Evolutionary conservation across 306 rosid genomes (phyloP), one percentile per base, ranked within the genome.

Genomic region (Crataegus laevigata): DNA sequence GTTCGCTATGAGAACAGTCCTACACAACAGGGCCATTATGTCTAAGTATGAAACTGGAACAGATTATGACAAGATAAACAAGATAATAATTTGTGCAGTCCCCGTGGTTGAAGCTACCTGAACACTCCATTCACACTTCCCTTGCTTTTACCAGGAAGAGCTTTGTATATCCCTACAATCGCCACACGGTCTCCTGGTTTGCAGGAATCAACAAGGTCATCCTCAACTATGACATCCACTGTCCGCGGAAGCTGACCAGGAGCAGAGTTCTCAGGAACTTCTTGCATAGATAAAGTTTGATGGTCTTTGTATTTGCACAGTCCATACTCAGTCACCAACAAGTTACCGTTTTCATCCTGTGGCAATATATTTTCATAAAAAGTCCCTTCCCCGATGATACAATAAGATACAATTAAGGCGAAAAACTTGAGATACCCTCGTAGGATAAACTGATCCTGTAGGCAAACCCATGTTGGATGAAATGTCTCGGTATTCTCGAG

Each of bases 221-320:
- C 99, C 88, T 94, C 99, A 55, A 82, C 92, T 36, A 94, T 77
- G 66, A 90, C 71, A 88, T 94, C 99, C 84, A 94, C 96, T 2
- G 99, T 92, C 79, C 99, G 80, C 65, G 98, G 97, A 73, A 94
- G 99, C 89, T 92, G 99, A 83, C 99, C 99, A 72, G 99, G 99
- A 6, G 99, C 97, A 62, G 99, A 86, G 80, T 92, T 94, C 79
- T 94, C 99, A 25, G 99, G 99, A 77, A 94, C 96, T 88, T 94
- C 99, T 87, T 94, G 99, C 89, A 94, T 88, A 40, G 96, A 92
- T 69, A 94, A 55, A 74, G 98, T 90, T 84, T 94, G 99, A 62
- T 94, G 99, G 82, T 94, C 99, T 85, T 89, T 92, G 81, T 90
- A 94, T 77, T 88, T 90, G 91, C 99, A 94, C 85, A 94, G 25